A percentile compares a stretch with the other conserved stretches of the same genome.
phyloP scores from a whole-genome alignment of 2,329 filamentous ascomycete species.

The Coccinonectria pachysandricola region DNA sequence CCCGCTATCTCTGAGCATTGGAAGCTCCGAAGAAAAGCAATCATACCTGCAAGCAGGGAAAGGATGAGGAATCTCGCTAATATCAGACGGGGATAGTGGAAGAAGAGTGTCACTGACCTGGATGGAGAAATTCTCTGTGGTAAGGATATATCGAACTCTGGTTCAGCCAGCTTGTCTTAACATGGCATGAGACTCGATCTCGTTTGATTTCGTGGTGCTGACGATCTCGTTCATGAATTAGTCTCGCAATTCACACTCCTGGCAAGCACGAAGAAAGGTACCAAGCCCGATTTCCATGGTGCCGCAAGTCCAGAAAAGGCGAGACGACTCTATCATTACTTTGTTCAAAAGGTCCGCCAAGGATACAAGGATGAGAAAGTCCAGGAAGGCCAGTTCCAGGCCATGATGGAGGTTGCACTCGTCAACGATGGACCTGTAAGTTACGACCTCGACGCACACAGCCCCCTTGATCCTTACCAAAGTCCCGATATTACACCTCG shows the following conservation, averaged over 20 bases:
- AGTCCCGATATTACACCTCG: no score
- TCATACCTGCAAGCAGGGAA: conserved; percentile 1
- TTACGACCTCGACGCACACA: no score
- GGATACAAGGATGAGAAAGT: conserved; percentile 66
- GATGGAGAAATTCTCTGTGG: conserved; percentile 89
- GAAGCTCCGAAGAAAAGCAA: no score
- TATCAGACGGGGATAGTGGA: conserved; percentile 56
- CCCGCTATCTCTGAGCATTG: no score
- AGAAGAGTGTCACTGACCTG: conserved; percentile 78
- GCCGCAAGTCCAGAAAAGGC: conserved; percentile 72
- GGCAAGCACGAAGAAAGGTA: conserved; percentile 89
- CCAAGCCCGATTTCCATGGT: conserved; percentile 89
- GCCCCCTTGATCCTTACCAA: no score
- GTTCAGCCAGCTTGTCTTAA: no score
- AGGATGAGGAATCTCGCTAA: conserved; percentile 10
- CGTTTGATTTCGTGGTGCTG: no score
- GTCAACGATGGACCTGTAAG: conserved; percentile 72
- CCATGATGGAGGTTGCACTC: conserved; percentile 95
- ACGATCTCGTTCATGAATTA: conserved; percentile 25
- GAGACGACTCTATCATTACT: conserved; percentile 71
- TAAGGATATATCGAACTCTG: no score
- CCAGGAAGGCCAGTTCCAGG: conserved; percentile 93
- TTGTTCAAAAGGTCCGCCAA: conserved; percentile 65
- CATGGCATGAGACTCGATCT: no score
- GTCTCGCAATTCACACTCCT: conserved; percentile 96